phyloP scores from a whole-genome alignment of 1,139 yeast genomes.

The Tardiomyces blankii region DNA sequence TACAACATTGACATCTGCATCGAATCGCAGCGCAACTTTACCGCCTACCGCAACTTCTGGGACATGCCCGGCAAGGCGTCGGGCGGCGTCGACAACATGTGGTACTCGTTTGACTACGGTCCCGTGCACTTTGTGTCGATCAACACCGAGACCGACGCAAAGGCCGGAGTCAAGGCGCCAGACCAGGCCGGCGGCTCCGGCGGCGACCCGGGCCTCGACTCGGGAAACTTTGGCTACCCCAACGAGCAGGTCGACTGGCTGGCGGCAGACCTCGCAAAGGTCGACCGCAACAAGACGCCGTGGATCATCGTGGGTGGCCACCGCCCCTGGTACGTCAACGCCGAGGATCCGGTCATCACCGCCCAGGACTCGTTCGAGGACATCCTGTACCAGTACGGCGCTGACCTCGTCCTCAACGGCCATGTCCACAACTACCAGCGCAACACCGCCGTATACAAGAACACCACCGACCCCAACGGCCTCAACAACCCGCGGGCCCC shows the following conservation, averaged over 20 bases:
- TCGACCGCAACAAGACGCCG: constrained; percentile 16
- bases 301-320: constrained; percentile 23
- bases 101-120: constrained; percentile 20
- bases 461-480: constrained; percentile 11
- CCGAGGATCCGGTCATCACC: neutral
- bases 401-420: constrained; percentile 13
- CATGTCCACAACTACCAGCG: constrained; percentile 14
- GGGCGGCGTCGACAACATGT: constrained; percentile 14
- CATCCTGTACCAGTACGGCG: constrained; percentile 13
- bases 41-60: constrained; percentile 15
- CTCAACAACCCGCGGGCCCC: constrained; percentile 13
- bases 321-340: constrained; percentile 20
- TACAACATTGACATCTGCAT: constrained; percentile 13
- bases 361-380: constrained; percentile 14
- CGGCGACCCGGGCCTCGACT: constrained; percentile 6
- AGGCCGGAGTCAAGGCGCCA: constrained; percentile 13
- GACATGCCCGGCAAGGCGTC: constrained; percentile 15
- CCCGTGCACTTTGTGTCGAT: constrained; percentile 16
- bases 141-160: constrained; percentile 18
- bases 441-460: constrained; percentile 9
- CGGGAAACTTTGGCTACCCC: constrained; percentile 19
- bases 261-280: constrained; percentile 31
- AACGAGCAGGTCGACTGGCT: constrained; percentile 24
- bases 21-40: constrained; percentile 19
- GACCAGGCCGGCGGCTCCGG: constrained; percentile 14